Conservation (phyloP, 2,329 filamentous ascomycete species). For the Acephala macrosclerotiorum region DNA sequence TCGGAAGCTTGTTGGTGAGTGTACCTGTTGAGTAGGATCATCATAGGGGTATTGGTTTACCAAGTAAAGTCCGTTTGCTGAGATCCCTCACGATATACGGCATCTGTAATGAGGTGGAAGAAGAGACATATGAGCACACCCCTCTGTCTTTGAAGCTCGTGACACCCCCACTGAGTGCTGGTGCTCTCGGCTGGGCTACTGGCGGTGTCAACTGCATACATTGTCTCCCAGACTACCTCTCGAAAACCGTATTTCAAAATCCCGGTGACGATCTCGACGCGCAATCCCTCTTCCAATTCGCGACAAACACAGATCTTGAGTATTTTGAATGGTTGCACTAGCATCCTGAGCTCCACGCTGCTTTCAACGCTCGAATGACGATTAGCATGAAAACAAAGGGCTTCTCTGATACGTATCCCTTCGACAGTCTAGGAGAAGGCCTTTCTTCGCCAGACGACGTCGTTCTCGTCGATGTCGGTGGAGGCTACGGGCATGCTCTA, state of each 20-base stretch:
- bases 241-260: not conserved
- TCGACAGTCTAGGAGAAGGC: not conserved
- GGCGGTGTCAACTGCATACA: not conserved
- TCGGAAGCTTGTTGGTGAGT: not conserved
- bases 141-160: not conserved
- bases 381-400: not conserved
- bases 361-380: not conserved
- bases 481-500: conserved; percentile 20
- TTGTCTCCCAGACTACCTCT: not conserved
- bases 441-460: conserved; percentile 9
- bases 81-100: not conserved
- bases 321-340: conserved; percentile 15
- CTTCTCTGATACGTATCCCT: conserved; percentile 10
- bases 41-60: not conserved
- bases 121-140: conserved; percentile 8
- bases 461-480: not conserved
- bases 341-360: not conserved
- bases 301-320: conserved; percentile 12
- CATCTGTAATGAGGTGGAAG: conserved; percentile 4
- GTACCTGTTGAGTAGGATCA: not conserved
- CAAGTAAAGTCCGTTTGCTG: not conserved
- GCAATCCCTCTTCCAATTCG: conserved; percentile 14
- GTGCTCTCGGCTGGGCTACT: not conserved
- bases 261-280: conserved; percentile 13
- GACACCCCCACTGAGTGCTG: not conserved